phyloP scores from a whole-genome alignment of 2,329 filamentous ascomycete species.

The Fusarium nanum region DNA sequence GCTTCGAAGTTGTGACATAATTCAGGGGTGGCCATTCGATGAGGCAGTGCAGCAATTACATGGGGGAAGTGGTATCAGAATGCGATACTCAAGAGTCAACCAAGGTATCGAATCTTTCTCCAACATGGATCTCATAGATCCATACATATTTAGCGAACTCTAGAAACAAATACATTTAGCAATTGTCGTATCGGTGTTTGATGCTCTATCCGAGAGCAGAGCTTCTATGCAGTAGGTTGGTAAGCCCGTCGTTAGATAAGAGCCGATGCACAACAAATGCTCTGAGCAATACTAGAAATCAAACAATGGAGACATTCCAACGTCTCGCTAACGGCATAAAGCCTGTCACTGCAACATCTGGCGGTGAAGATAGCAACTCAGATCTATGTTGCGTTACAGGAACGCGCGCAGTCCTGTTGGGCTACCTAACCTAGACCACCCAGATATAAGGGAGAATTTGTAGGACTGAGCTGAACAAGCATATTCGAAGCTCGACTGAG shows the following conservation, averaged over 20 bases:
- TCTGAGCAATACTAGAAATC: neutral
- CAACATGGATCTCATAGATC: neutral
- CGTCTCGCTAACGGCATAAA: neutral
- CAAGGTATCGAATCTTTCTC: neutral
- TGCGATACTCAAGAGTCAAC: neutral
- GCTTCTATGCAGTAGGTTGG: neutral
- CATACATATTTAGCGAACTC: neutral
- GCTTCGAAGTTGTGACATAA: neutral
- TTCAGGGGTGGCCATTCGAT: neutral
- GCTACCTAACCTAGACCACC: neutral
- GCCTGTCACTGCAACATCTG: neutral
- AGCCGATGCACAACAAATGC: neutral
- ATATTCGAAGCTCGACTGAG: neutral
- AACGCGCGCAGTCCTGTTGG: neutral
- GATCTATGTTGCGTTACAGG: neutral
- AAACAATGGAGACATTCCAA: neutral
- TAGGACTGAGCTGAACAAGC: neutral
- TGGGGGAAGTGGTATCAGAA: neutral
- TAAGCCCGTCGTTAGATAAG: neutral
- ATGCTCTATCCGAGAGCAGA: neutral
- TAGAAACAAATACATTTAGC: neutral
- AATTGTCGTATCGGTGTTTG: neutral
- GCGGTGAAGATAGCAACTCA: neutral
- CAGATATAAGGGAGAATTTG: neutral
- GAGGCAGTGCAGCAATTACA: neutral